These are phyloP conservation scores for Neoscytalidium dimidiatum DNA, from an alignment of 2,329 filamentous ascomycete genomes.

Conservation along the genomic window DNA sequence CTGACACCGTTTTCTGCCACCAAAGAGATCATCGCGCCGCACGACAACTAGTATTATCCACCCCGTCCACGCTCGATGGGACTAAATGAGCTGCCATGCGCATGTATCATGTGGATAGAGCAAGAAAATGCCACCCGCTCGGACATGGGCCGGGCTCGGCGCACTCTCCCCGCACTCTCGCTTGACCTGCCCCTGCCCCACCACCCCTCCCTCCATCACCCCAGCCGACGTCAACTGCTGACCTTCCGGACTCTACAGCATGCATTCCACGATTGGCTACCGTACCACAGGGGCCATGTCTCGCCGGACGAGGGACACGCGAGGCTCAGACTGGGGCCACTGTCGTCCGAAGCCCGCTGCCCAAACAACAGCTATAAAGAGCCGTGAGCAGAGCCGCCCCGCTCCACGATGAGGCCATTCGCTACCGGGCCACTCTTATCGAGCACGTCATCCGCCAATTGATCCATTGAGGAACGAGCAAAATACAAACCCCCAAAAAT, in stretches of 20 bases:
- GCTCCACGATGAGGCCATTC: neutral
- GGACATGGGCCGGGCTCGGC: neutral
- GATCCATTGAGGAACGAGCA: neutral
- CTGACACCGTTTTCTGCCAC: too few species aligned
- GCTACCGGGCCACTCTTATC: neutral
- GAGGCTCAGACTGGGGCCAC: neutral
- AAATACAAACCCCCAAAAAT: neutral
- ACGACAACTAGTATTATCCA: too few species aligned
- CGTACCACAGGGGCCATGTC: neutral
- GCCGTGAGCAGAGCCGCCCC: neutral
- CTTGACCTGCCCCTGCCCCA: neutral
- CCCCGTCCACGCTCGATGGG: too few species aligned
- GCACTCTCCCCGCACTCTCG: neutral
- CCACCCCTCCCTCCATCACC: neutral
- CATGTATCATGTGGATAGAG: too few species aligned
- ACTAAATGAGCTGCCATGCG: too few species aligned
- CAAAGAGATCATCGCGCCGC: too few species aligned
- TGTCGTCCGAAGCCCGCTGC: neutral
- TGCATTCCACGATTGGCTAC: neutral
- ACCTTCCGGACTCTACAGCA: neutral
- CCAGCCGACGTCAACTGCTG: neutral
- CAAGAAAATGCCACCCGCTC: neutral
- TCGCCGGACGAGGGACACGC: neutral
- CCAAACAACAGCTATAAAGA: neutral
- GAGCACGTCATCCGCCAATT: neutral